phyloP scores from a whole-genome alignment of 1,284 basidiomycete genomes.

The Laetiporus sulphureus region DNA sequence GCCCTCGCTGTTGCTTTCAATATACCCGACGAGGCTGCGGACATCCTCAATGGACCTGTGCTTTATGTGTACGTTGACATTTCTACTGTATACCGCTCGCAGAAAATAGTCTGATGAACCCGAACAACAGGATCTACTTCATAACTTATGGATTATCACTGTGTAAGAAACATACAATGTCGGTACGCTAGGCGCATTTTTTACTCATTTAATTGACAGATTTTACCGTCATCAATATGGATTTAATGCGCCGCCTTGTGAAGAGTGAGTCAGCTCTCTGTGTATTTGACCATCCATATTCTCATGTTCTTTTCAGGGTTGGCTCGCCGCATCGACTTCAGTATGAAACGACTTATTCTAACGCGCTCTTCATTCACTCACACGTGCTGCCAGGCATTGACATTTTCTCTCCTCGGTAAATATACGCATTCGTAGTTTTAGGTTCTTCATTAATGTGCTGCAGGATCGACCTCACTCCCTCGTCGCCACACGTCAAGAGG shows the following conservation, averaged over 20 bases:
- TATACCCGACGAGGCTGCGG: constrained; percentile 47
- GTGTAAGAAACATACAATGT: constrained; percentile 34
- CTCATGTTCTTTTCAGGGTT: constrained; percentile 32
- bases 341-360: constrained; percentile 34
- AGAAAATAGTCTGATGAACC: background rate
- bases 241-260: constrained; percentile 42
- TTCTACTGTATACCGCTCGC: background rate
- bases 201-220: constrained; percentile 32
- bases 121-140: constrained; percentile 46
- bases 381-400: constrained; percentile 48
- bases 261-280: constrained; percentile 40
- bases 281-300: constrained; percentile 6
- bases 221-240: constrained; percentile 54
- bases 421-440: background rate
- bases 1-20: constrained; percentile 54
- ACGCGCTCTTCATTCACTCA: constrained; percentile 5
- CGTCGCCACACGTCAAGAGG: constrained; percentile 59
- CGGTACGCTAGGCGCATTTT: background rate
- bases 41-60: constrained; percentile 49
- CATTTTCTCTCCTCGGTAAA: constrained; percentile 68
- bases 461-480: constrained; percentile 56
- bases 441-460: background rate
- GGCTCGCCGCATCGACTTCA: constrained; percentile 68
- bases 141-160: constrained; percentile 61
- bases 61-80: constrained; percentile 49